A percentile compares a stretch with the other conserved stretches of the same genome.
phyloP scores from a whole-genome alignment of 176 grass and related monocot species.

The Zoysia pacifica region DNA sequence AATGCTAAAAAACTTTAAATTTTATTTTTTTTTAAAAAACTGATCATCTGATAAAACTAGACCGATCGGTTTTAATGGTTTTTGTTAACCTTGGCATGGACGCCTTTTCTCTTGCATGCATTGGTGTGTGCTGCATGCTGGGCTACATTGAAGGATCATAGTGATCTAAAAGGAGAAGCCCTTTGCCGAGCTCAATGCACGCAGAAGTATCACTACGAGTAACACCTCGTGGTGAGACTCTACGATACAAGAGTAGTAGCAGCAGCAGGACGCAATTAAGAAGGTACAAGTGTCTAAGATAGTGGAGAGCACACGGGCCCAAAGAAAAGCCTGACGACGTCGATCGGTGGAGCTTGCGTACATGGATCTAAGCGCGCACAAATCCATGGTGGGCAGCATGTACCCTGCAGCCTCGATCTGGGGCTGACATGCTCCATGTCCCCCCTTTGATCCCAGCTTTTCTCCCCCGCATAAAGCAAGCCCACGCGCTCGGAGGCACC shows the following conservation, averaged over 20 bases:
- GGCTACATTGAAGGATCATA: too few relatives aligned
- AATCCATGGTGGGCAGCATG: constrained; percentile 37
- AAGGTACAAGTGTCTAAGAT: not conserved
- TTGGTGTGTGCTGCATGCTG: too few relatives aligned
- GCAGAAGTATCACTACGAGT: not conserved
- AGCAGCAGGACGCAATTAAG: not conserved
- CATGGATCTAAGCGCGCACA: constrained; percentile 3
- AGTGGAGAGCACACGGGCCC: constrained; percentile 49
- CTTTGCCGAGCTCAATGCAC: constrained; percentile 27
- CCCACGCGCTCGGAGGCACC: constrained; percentile 54
- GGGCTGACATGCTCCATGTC: constrained; percentile 58
- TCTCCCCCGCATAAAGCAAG: constrained; percentile 55
- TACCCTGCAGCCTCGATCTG: constrained; percentile 13
- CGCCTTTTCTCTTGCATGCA: too few relatives aligned
- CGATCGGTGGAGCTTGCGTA: constrained; percentile 29
- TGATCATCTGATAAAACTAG: too few relatives aligned
- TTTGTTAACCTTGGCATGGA: too few relatives aligned
- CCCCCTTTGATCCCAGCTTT: constrained; percentile 53
- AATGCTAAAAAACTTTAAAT: too few relatives aligned
- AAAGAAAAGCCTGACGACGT: constrained; percentile 27
- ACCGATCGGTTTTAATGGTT: too few relatives aligned
- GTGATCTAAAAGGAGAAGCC: constrained; percentile 49
- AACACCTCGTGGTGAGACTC: not conserved
- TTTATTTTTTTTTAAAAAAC: too few relatives aligned
- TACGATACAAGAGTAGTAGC: not conserved